phyloP scores from a whole-genome alignment of 768 basidiomycete genomes.

The Sarcodon sp. region DNA sequence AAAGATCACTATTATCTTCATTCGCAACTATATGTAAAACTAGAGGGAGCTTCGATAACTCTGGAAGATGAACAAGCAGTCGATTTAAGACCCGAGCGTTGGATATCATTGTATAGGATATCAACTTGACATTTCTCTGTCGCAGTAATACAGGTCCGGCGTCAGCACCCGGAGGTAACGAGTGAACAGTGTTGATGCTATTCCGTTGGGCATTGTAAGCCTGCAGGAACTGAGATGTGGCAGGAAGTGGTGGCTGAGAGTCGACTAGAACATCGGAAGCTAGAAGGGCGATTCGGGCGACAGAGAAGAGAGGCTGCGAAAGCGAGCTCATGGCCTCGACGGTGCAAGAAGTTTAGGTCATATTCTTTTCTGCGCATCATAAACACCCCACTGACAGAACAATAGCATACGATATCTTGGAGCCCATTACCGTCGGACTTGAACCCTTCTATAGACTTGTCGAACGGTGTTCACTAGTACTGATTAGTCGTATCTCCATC shows the following conservation, averaged over 20 bases:
- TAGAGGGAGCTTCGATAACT: slow-evolving; percentile 50
- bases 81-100: slow-evolving; percentile 39
- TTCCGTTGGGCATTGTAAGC: not conserved
- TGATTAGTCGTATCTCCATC: too few species aligned
- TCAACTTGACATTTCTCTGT: slow-evolving; percentile 27
- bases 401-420: too few species aligned
- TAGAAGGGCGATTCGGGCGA: not conserved
- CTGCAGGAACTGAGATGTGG: not conserved
- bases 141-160: slow-evolving; percentile 43
- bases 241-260: slow-evolving; percentile 1
- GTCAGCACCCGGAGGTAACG: slow-evolving; percentile 55
- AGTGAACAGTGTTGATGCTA: slow-evolving; percentile 23
- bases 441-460: too few species aligned
- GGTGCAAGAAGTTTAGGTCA: too few species aligned
- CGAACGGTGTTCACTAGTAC: too few species aligned
- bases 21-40: slow-evolving; percentile 45
- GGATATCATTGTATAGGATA: slow-evolving; percentile 45
- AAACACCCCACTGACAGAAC: too few species aligned
- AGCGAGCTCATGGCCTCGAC: too few species aligned
- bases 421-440: too few species aligned
- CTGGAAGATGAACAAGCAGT: slow-evolving; percentile 57
- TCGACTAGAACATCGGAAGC: not conserved
- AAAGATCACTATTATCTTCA: slow-evolving; percentile 42
- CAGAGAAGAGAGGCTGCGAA: not conserved
- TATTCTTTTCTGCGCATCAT: too few species aligned